Percentiles rank a stretch among this genome's conserved stretches.
Evolutionary conservation across 129 eudicot species (phyloP).

Genomic region (Pulicaria dysenterica): DNA sequence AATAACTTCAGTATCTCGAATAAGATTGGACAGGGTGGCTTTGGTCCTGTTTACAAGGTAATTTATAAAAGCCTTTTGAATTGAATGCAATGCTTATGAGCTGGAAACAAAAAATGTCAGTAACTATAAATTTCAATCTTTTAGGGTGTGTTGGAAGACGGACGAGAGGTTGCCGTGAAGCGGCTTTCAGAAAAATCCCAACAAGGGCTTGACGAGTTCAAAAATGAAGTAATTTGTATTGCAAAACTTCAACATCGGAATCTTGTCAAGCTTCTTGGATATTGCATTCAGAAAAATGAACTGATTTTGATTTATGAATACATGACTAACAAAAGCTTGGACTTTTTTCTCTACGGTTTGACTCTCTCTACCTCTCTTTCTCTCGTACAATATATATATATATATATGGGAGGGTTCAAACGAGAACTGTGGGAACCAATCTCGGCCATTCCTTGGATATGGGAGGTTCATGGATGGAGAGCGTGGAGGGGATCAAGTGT

Average conservation of each 20-base stretch:
- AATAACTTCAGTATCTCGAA: background rate
- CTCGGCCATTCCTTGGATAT: too few species aligned
- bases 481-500: too few species aligned
- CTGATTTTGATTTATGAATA: slow-evolving; percentile 14
- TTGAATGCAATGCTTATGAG: background rate
- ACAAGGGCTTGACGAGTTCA: slow-evolving; percentile 17
- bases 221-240: slow-evolving; percentile 17
- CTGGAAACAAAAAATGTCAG: too few species aligned
- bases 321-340: slow-evolving; percentile 18
- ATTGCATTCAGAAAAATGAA: slow-evolving; percentile 20
- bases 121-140: background rate
- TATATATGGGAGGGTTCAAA: too few species aligned
- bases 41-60: too few species aligned
- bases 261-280: slow-evolving; percentile 42
- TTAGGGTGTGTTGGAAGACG: slow-evolving; percentile 13
- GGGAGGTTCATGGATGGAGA: too few species aligned
- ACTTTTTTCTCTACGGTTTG: background rate
- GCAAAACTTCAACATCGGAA: slow-evolving; percentile 43
- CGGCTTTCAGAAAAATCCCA: slow-evolving; percentile 13
- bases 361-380: background rate
- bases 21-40: background rate
- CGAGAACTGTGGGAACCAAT: too few species aligned
- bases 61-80: background rate
- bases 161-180: slow-evolving; percentile 5
- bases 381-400: too few species aligned